A percentile compares a stretch with the other conserved stretches of the same genome.
Conservation (phyloP, 768 basidiomycete species). For the Leccinum longicurvipes region DNA sequence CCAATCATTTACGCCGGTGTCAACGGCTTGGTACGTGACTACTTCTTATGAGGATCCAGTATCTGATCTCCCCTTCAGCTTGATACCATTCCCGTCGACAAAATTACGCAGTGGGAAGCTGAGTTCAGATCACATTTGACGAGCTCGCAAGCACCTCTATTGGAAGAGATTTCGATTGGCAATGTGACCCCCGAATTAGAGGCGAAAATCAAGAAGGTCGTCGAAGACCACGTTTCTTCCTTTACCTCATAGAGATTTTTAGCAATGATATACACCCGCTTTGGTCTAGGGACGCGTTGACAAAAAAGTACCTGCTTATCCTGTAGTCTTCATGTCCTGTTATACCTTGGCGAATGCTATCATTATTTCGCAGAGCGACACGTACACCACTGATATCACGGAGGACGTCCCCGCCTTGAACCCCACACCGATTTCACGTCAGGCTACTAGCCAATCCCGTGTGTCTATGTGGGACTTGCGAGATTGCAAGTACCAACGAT, state of each 20-base stretch:
- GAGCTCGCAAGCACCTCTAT: slow-evolving; percentile 67
- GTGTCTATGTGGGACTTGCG: not conserved
- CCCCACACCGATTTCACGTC: not conserved
- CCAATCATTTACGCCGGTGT: slow-evolving; percentile 99
- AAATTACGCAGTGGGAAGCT: slow-evolving; percentile 90
- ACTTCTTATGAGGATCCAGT: not conserved
- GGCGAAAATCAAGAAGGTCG: slow-evolving; percentile 91
- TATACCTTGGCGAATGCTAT: slow-evolving; percentile 30
- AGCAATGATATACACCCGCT: slow-evolving; percentile 10
- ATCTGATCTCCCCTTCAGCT: slow-evolving; percentile 46
- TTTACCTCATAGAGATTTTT: slow-evolving; percentile 56
- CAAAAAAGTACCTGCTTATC: slow-evolving; percentile 18
- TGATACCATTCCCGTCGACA: slow-evolving; percentile 91
- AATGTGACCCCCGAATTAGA: slow-evolving; percentile 87
- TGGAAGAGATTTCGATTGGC: slow-evolving; percentile 82
- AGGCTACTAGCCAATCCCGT: no score
- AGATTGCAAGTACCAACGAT: not conserved
- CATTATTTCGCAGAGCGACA: slow-evolving; percentile 25
- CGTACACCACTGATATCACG: not conserved
- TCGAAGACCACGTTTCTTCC: slow-evolving; percentile 82
- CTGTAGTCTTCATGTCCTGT: slow-evolving; percentile 18
- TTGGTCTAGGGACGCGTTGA: slow-evolving; percentile 15
- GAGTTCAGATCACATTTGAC: slow-evolving; percentile 89
- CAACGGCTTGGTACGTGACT: slow-evolving; percentile 82
- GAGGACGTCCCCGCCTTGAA: not conserved